Percentiles rank a stretch among this genome's conserved stretches.
These are phyloP conservation scores for Limnomonas spitsbergensis DNA, from an alignment of 139 green algal genomes.

Conservation along the genomic window DNA sequence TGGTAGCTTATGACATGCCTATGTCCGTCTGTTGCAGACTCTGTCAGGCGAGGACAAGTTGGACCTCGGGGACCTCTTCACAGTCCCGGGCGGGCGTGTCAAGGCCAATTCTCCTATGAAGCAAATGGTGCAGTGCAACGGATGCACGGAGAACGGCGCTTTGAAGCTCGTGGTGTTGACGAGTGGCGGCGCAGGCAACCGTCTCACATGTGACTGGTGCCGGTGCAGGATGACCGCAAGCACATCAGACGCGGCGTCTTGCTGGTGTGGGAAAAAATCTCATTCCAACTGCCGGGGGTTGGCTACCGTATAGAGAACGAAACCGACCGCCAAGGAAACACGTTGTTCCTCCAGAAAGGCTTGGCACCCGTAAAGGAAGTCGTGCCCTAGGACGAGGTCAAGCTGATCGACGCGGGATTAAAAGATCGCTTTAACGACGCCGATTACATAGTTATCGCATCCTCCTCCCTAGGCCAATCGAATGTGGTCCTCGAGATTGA, in stretches of 20 bases:
- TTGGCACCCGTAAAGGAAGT: background rate
- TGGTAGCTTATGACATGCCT: background rate
- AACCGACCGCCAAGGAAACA: too few relatives aligned
- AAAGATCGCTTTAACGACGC: background rate
- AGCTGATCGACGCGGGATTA: constrained; percentile 3
- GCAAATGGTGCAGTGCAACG: background rate
- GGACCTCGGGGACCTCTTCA: too few relatives aligned
- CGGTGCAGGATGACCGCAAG: too few relatives aligned
- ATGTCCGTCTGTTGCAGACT: background rate
- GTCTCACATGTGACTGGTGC: too few relatives aligned
- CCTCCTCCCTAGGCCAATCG: constrained; percentile 1
- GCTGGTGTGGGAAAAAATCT: too few relatives aligned
- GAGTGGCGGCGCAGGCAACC: constrained; percentile 2
- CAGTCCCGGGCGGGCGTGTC: background rate
- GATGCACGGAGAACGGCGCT: background rate
- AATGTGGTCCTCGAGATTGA: background rate
- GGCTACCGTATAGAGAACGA: background rate
- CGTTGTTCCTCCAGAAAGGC: too few relatives aligned
- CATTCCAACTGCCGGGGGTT: constrained; percentile 4
- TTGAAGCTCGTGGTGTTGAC: constrained; percentile 5
- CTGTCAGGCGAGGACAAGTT: background rate
- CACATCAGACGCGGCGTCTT: background rate
- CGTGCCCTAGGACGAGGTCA: constrained; percentile 12
- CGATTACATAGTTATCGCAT: background rate
- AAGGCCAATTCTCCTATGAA: constrained; percentile 1